A percentile compares a stretch with the other conserved stretches of the same genome.
These are phyloP conservation scores for Cucurbita moschata DNA, from an alignment of 306 rosid species.

Conservation along the genomic window DNA sequence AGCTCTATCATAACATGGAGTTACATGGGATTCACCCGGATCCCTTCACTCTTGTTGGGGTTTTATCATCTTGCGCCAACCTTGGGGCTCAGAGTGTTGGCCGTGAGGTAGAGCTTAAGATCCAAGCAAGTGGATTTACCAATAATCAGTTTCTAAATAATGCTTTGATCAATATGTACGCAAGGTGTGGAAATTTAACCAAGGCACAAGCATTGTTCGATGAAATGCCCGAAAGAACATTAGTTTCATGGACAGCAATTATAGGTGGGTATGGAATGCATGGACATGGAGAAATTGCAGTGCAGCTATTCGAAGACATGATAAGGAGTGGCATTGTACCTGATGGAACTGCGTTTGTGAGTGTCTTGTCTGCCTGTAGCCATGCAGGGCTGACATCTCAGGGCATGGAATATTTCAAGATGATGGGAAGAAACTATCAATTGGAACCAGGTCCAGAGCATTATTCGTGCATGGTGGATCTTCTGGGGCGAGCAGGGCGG, in stretches of 20 bases:
- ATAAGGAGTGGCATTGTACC: slow-evolving; percentile 43
- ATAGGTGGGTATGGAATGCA: slow-evolving; percentile 81
- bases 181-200: slow-evolving; percentile 36
- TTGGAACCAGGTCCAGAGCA: slow-evolving; percentile 66
- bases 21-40: slow-evolving; percentile 20
- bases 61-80: slow-evolving; percentile 35
- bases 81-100: slow-evolving; percentile 32
- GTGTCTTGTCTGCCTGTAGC: slow-evolving; percentile 71
- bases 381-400: slow-evolving; percentile 65
- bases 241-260: slow-evolving; percentile 38
- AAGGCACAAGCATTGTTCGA: slow-evolving; percentile 28
- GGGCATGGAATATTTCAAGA: slow-evolving; percentile 52
- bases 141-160: slow-evolving; percentile 26
- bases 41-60: slow-evolving; percentile 32
- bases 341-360: slow-evolving; percentile 57
- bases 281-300: slow-evolving; percentile 58
- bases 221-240: slow-evolving; percentile 22
- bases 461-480: slow-evolving; percentile 78
- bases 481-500: slow-evolving; percentile 71
- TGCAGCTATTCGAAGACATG: slow-evolving; percentile 61
- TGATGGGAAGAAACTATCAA: slow-evolving; percentile 36
- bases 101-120: slow-evolving; percentile 17
- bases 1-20: slow-evolving; percentile 35
- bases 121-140: slow-evolving; percentile 15
- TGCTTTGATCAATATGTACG: slow-evolving; percentile 33